Percentiles rank a stretch among this genome's conserved stretches.
Evolutionary conservation across 768 basidiomycete species (phyloP).

Genomic region (Russula sp.): DNA sequence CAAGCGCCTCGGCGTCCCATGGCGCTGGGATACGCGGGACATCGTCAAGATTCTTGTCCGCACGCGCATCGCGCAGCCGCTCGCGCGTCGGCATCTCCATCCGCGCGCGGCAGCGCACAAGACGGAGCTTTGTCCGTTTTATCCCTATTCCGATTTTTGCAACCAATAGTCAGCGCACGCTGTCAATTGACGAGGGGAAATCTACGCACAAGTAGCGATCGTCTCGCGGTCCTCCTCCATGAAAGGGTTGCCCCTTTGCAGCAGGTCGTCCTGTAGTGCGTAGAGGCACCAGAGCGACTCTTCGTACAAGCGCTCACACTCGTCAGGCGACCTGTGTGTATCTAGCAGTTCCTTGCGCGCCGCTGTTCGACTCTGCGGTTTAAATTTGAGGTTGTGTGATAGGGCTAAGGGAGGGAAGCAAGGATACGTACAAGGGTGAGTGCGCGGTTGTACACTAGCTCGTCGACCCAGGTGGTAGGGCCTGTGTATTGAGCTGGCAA

Average conservation of each 20-base stretch:
- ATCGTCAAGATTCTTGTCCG: slow-evolving; percentile 76
- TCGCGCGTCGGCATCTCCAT: slow-evolving; percentile 74
- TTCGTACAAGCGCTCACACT: slow-evolving; percentile 93
- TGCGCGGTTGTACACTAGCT: slow-evolving; percentile 89
- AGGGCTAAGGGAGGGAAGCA: neutral
- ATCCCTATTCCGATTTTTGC: slow-evolving; percentile 49
- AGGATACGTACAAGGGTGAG: slow-evolving; percentile 62
- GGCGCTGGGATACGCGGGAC: slow-evolving; percentile 65
- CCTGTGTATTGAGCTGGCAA: slow-evolving; percentile 77
- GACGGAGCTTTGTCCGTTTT: slow-evolving; percentile 75
- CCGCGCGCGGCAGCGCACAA: slow-evolving; percentile 68
- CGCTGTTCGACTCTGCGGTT: slow-evolving; percentile 77
- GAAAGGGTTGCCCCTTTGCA: slow-evolving; percentile 77
- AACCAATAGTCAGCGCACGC: neutral
- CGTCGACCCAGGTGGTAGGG: slow-evolving; percentile 79
- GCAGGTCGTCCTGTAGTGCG: slow-evolving; percentile 82
- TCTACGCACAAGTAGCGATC: slow-evolving; percentile 62
- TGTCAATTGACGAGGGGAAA: neutral
- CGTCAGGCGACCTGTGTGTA: slow-evolving; percentile 64
- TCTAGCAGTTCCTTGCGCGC: slow-evolving; percentile 87
- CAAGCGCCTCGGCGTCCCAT: slow-evolving; percentile 30
- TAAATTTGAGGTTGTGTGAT: neutral
- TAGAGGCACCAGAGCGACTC: slow-evolving; percentile 93
- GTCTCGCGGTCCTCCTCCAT: slow-evolving; percentile 78
- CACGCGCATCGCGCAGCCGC: slow-evolving; percentile 66